A percentile compares a stretch with the other conserved stretches of the same genome.
phyloP scores from a whole-genome alignment of 169 alveolate genomes.

The Babesia bigemina region DNA sequence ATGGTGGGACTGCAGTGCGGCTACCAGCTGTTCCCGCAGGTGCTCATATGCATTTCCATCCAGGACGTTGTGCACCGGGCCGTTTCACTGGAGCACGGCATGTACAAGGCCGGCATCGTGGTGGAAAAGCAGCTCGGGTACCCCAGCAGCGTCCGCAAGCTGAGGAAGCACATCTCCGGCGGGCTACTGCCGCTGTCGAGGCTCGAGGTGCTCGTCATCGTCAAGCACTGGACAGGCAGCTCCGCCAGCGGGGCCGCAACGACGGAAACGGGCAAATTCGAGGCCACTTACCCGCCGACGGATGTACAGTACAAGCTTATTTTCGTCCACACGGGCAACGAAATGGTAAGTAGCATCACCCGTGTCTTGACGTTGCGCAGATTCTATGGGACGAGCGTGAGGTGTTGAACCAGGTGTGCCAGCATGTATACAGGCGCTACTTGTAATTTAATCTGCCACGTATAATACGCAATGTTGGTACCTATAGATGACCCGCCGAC shows the following conservation, averaged over 20 bases:
- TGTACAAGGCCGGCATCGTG: conserved; percentile 43
- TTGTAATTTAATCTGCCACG: neutral
- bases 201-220: conserved; percentile 28
- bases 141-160: conserved; percentile 33
- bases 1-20: conserved; percentile 20
- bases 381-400: conserved; percentile 35
- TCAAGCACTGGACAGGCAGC: conserved; percentile 18
- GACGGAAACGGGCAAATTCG: neutral
- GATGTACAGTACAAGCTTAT: conserved; percentile 39
- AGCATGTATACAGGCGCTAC: conserved; percentile 43
- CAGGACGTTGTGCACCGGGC: conserved; percentile 40
- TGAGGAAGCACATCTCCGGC: conserved; percentile 22
- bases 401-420: conserved; percentile 38
- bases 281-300: neutral
- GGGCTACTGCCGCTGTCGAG: conserved; percentile 41
- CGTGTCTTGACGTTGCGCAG: conserved; percentile 16
- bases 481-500: conserved; percentile 55
- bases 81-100: conserved; percentile 22
- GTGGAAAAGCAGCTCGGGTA: conserved; percentile 46
- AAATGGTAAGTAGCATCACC: conserved; percentile 20
- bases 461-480: conserved; percentile 25
- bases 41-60: conserved; percentile 36
- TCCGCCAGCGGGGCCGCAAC: neutral
- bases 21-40: conserved; percentile 49
- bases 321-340: conserved; percentile 19